A percentile compares a stretch with the other conserved stretches of the same genome.
Evolutionary conservation across 805 yeast genomes (phyloP).

Genomic region (Dipodascopsis uninucleata): DNA sequence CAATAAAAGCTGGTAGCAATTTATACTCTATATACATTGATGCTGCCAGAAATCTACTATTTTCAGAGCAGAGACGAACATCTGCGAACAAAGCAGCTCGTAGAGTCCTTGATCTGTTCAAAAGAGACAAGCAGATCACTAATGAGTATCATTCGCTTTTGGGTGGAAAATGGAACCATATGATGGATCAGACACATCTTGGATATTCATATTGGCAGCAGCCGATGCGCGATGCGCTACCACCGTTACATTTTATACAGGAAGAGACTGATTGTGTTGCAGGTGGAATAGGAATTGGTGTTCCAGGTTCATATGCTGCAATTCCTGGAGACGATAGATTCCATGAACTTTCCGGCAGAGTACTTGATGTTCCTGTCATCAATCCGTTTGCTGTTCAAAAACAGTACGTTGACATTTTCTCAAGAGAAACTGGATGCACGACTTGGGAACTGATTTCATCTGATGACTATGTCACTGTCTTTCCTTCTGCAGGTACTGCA

Average conservation of each 20-base stretch:
- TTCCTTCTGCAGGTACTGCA: constrained; percentile 14
- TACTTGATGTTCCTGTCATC: constrained; percentile 8
- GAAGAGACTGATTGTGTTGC: background rate
- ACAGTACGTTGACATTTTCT: constrained; percentile 16
- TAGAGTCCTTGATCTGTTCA: background rate
- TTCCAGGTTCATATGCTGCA: constrained; percentile 18
- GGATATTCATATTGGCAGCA: constrained; percentile 20
- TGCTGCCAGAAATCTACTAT: constrained; percentile 19
- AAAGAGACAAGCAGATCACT: constrained; percentile 9
- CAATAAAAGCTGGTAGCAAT: constrained; percentile 17
- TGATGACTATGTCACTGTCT: constrained; percentile 10
- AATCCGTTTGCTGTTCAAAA: constrained; percentile 9
- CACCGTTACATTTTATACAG: constrained; percentile 14
- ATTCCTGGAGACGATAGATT: constrained; percentile 22
- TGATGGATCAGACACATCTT: constrained; percentile 23
- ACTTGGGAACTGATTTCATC: constrained; percentile 13
- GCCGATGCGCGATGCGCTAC: constrained; percentile 19
- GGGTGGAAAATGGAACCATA: constrained; percentile 25
- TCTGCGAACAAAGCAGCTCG: constrained; percentile 10
- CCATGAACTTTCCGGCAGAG: constrained; percentile 11
- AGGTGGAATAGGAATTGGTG: constrained; percentile 12
- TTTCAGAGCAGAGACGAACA: constrained; percentile 19
- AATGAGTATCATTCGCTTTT: constrained; percentile 15
- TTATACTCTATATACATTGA: constrained; percentile 19
- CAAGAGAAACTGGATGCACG: constrained; percentile 5